Percentiles rank a stretch among this genome's conserved stretches.
phyloP scores from a whole-genome alignment of 345 rosid genomes.

The Alliaria petiolata region DNA sequence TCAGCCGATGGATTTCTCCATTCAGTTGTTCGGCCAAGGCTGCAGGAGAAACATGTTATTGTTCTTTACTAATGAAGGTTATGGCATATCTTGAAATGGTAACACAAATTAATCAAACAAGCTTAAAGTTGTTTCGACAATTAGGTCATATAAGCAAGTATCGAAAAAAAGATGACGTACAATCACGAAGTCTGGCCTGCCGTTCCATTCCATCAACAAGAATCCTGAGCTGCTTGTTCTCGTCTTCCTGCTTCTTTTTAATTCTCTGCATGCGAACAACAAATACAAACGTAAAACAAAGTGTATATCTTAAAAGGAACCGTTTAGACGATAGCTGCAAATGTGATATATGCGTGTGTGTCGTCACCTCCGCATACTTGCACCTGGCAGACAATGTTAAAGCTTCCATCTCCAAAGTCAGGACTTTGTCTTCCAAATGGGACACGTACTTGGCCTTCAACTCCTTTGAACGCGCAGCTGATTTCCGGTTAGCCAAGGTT shows the following conservation, averaged over 20 bases:
- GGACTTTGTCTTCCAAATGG: constrained; percentile 48
- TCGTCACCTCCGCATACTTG: constrained; percentile 33
- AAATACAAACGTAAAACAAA: background rate
- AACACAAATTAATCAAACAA: background rate
- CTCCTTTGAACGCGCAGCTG: constrained; percentile 64
- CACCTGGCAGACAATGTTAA: background rate
- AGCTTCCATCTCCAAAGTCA: background rate
- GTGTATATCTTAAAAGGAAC: background rate
- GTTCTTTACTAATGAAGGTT: too few relatives aligned
- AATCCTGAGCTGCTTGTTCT: constrained; percentile 32
- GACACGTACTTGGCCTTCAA: constrained; percentile 38
- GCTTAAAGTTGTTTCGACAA: background rate
- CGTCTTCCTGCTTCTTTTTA: background rate
- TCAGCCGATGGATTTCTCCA: constrained; percentile 60
- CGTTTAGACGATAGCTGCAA: background rate
- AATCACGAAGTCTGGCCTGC: constrained; percentile 52
- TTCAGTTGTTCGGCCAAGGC: constrained; percentile 60
- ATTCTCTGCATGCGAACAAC: background rate
- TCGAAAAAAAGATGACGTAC: constrained; percentile 29
- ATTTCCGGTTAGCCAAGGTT: constrained; percentile 57
- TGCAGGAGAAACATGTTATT: too few relatives aligned
- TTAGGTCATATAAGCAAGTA: background rate
- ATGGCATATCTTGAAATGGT: background rate
- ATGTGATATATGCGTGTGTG: background rate
- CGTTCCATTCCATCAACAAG: constrained; percentile 58